Base-by-base conservation (phyloP, 108 stramenopile genomes). In the Cyclotella sp. region DNA sequence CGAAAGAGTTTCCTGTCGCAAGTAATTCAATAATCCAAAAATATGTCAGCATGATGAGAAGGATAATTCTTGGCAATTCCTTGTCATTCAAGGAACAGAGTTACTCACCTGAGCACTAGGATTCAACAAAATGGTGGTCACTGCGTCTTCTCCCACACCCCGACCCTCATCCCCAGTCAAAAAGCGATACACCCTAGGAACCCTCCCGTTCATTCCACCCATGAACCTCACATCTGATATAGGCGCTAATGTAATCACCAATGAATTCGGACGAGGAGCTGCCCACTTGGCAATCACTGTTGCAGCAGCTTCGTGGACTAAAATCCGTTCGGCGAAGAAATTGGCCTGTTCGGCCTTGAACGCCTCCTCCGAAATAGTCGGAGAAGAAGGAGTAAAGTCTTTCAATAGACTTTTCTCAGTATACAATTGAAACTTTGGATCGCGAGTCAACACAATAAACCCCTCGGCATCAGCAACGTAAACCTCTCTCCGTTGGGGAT, bases 81-180 rank as follows among this genome's bases (percentile, higher is more conserved):
- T 0, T 3, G 12, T 3, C 9, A 22, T 34, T 34, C 2, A 34
- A 34, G 34, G 6, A 6, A 34, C 6, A 5, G 34, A 34, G 34
- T 34, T 34, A 34, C 68, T 64, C 41, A 70, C 76, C 45, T 71
- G 60, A 12, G 93, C 90, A 44, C 78, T 90, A 0, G 93, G 93
- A 81, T 95, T 95, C 59, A 92, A 58, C 26, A 95, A 72, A 55
- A 95, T 91, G 24, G 93, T 95, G 9, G 93, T 95, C 41, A 95
- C 91, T 16, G 85, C 83, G 68, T 91, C 84, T 30, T 87, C 85
- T 15, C 82, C 83, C 22, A 95, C 82, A 86, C 68, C 55, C 65
- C 86, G 0, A 63, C 63, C 55, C 59, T 21, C 68, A 18, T 46
- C 51, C 21, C 42, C 46, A 29, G 66, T 81, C 63, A 86, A 46